phyloP scores from a whole-genome alignment of 305 asterid genomes.

The Solanum hybrid region DNA sequence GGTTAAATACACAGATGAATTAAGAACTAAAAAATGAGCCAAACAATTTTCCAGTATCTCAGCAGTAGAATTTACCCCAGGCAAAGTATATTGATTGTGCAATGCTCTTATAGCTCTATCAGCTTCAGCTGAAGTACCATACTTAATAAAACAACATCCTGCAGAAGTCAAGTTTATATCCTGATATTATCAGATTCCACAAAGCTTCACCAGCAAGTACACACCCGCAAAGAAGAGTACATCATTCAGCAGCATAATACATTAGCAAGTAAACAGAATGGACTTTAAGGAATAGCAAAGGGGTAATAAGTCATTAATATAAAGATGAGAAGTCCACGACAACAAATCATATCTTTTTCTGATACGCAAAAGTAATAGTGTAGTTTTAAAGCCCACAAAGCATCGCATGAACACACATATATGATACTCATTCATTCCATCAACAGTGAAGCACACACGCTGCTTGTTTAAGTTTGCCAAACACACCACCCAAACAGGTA shows the following conservation, averaged over 20 bases:
- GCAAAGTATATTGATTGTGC: conserved; percentile 76
- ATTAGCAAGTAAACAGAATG: background rate
- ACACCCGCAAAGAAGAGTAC: conserved; percentile 7
- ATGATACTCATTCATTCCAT: background rate
- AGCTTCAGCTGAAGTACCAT: conserved; percentile 86
- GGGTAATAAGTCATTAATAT: background rate
- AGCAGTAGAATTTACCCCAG: conserved; percentile 63
- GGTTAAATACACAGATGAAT: conserved; percentile 21
- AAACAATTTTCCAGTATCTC: conserved; percentile 8
- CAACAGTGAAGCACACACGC: background rate
- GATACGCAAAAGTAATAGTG: background rate
- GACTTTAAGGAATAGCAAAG: background rate
- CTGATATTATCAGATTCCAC: conserved; percentile 30
- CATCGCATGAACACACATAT: background rate
- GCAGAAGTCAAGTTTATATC: conserved; percentile 45
- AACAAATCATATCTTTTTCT: background rate
- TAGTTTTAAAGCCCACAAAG: background rate
- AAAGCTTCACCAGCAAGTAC: conserved; percentile 15
- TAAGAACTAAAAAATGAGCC: conserved; percentile 1
- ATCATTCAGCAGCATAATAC: conserved; percentile 6
- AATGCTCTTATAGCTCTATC: conserved; percentile 87
- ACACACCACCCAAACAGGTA: background rate
- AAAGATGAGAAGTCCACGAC: background rate
- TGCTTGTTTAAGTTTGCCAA: background rate
- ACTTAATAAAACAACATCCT: conserved; percentile 98